Conservation (phyloP, 495 filamentous ascomycete genomes). For the Aspergillus sclerotioniger region DNA sequence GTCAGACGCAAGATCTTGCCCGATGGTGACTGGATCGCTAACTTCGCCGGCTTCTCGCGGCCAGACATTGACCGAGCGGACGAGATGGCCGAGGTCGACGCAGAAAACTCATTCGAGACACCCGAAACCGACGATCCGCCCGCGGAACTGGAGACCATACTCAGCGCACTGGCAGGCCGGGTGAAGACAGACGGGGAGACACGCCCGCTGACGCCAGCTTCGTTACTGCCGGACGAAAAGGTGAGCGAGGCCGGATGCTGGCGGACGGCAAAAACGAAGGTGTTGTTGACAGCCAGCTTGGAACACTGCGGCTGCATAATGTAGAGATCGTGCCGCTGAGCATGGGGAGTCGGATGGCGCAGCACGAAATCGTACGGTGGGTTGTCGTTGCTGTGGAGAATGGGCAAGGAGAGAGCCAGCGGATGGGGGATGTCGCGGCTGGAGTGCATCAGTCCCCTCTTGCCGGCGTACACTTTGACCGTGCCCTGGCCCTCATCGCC, state of each 20-base stretch:
- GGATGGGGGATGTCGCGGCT: constrained; percentile 92
- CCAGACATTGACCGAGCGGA: constrained; percentile 51
- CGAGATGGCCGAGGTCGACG: constrained; percentile 50
- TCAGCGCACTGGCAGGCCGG: constrained; percentile 77
- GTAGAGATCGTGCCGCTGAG: constrained; percentile 94
- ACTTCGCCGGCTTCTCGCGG: constrained; percentile 83
- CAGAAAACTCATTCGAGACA: constrained; percentile 45
- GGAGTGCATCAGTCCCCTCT: constrained; percentile 91
- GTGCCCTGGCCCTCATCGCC: constrained; percentile 85
- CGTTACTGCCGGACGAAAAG: constrained; percentile 47
- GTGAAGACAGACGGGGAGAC: constrained; percentile 67
- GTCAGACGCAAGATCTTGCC: constrained; percentile 91
- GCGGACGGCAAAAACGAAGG: constrained; percentile 92
- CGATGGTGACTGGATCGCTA: constrained; percentile 92
- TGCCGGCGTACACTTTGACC: constrained; percentile 93
- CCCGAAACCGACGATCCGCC: constrained; percentile 39
- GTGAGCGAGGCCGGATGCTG: constrained; percentile 76
- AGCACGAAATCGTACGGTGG: constrained; percentile 90
- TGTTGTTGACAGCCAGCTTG: constrained; percentile 86
- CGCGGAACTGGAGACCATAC: constrained; percentile 60
- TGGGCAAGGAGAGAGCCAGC: constrained; percentile 84
- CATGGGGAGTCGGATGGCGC: constrained; percentile 94
- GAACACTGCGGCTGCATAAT: constrained; percentile 92
- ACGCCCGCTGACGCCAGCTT: constrained; percentile 41
- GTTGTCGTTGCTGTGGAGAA: constrained; percentile 86